A percentile compares a stretch with the other conserved stretches of the same genome.
Conservation (phyloP, 2,329 filamentous ascomycete genomes). For the Trichoderma citrinoviride region DNA sequence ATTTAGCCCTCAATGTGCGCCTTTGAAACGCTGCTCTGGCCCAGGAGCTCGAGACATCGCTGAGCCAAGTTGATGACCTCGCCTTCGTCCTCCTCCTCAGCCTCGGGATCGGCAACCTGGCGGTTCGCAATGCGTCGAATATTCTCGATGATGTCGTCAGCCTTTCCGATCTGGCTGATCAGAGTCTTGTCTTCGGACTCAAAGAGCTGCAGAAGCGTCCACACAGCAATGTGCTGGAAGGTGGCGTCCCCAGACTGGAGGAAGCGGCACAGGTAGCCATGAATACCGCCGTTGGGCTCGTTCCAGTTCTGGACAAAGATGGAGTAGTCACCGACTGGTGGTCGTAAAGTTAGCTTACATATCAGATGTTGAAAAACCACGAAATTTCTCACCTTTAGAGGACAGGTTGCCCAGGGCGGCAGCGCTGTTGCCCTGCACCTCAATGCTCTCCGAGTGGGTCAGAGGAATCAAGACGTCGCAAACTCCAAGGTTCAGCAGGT, state of each 20-base stretch:
- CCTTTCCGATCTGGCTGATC: slow-evolving; percentile 84
- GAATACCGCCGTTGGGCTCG: slow-evolving; percentile 88
- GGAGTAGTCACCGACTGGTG: slow-evolving; percentile 85
- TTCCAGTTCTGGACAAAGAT: slow-evolving; percentile 95
- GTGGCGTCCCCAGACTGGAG: slow-evolving; percentile 91
- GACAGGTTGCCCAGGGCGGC: slow-evolving; percentile 93
- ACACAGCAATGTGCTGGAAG: slow-evolving; percentile 98
- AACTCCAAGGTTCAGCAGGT: slow-evolving; percentile 85
- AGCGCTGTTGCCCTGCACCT: slow-evolving; percentile 97
- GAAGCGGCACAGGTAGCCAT: slow-evolving; percentile 91
- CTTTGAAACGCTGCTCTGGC: slow-evolving; percentile 67
- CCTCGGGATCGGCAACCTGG: slow-evolving; percentile 79
- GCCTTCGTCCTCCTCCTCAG: slow-evolving; percentile 84
- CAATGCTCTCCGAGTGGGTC: slow-evolving; percentile 92
- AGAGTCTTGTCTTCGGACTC: slow-evolving; percentile 91
- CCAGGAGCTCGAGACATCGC: slow-evolving; percentile 82
- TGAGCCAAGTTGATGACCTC: slow-evolving; percentile 91
- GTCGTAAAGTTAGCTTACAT: background rate
- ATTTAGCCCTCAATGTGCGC: slow-evolving; percentile 74
- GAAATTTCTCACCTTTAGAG: slow-evolving; percentile 72
- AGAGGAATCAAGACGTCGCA: slow-evolving; percentile 95
- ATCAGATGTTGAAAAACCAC: background rate
- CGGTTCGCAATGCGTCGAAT: slow-evolving; percentile 89
- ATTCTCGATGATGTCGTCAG: slow-evolving; percentile 87
- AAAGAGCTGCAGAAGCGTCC: slow-evolving; percentile 91